phyloP scores from a whole-genome alignment of 495 filamentous ascomycete species.

The Cenococcum geophilum region DNA sequence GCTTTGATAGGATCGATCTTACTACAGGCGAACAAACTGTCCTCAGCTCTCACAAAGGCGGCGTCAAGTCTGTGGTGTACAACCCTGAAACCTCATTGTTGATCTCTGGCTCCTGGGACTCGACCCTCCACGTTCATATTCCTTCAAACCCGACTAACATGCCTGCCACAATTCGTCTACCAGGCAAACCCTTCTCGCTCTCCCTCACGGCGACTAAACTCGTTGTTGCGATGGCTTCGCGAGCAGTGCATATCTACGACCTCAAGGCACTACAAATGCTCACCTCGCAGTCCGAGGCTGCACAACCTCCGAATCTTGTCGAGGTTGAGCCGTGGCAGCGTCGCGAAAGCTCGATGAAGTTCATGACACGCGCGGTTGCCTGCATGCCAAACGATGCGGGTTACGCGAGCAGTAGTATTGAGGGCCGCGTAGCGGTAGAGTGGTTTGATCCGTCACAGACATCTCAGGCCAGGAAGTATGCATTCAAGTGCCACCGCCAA shows the following conservation, averaged over 20 bases:
- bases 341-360: constrained; percentile 86
- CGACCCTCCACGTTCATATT: constrained; percentile 76
- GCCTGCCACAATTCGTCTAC: constrained; percentile 59
- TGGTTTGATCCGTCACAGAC: constrained; percentile 87
- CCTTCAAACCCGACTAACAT: constrained; percentile 41
- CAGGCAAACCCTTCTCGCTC: constrained; percentile 80
- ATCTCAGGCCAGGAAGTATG: constrained; percentile 88
- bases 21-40: constrained; percentile 62
- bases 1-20: constrained; percentile 58
- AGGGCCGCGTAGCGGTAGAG: constrained; percentile 90
- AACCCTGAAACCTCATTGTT: constrained; percentile 65
- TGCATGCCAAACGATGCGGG: constrained; percentile 95
- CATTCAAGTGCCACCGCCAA: constrained; percentile 96
- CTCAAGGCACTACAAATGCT: constrained; percentile 57
- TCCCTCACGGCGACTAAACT: constrained; percentile 74
- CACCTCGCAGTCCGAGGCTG: constrained; percentile 44
- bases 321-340: constrained; percentile 78
- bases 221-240: constrained; percentile 92
- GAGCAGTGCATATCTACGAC: constrained; percentile 87
- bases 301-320: constrained; percentile 40
- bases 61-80: constrained; percentile 79
- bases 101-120: constrained; percentile 90
- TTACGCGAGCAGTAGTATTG: constrained; percentile 82
- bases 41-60: constrained; percentile 68
- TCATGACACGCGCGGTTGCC: constrained; percentile 87